A percentile compares a stretch with the other conserved stretches of the same genome.
Evolutionary conservation across 768 basidiomycete genomes (phyloP).

Genomic region (Wakefieldia striispora): DNA sequence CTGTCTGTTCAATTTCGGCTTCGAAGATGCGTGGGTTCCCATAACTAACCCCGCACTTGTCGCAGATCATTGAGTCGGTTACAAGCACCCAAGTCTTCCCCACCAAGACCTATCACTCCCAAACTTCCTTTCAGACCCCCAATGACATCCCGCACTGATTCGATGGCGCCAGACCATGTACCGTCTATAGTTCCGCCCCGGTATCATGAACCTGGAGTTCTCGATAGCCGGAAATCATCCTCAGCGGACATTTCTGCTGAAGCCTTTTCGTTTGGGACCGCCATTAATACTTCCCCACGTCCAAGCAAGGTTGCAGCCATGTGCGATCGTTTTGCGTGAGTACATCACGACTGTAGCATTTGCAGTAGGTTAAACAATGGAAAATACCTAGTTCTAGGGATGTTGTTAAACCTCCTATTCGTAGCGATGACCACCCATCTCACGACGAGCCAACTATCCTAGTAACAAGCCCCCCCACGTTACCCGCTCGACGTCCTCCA

Average conservation of each 20-base stretch:
- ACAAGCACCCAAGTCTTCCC: conserved; percentile 6
- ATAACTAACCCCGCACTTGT: neutral
- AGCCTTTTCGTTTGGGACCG: neutral
- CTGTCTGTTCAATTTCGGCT: neutral
- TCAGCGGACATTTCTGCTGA: conserved; percentile 4
- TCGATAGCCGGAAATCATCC: conserved; percentile 4
- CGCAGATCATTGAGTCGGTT: conserved; percentile 10
- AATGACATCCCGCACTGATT: conserved; percentile 21
- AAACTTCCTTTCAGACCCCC: conserved; percentile 14
- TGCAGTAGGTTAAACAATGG: neutral
- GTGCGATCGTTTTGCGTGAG: conserved; percentile 33
- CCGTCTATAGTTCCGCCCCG: conserved; percentile 19
- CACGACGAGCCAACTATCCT: conserved; percentile 27
- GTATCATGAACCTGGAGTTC: conserved; percentile 7
- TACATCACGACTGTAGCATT: neutral
- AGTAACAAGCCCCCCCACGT: conserved; percentile 19
- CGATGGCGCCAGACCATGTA: conserved; percentile 7
- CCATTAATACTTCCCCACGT: conserved; percentile 7
- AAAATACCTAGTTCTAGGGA: conserved; percentile 17
- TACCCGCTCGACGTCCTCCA: conserved; percentile 20
- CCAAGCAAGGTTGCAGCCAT: conserved; percentile 37
- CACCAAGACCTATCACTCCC: conserved; percentile 19
- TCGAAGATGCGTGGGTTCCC: neutral
- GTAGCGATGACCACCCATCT: conserved; percentile 15
- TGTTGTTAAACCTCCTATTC: conserved; percentile 14